phyloP scores from a whole-genome alignment of 2,329 filamentous ascomycete genomes.

The Epichloe gansuensis region DNA sequence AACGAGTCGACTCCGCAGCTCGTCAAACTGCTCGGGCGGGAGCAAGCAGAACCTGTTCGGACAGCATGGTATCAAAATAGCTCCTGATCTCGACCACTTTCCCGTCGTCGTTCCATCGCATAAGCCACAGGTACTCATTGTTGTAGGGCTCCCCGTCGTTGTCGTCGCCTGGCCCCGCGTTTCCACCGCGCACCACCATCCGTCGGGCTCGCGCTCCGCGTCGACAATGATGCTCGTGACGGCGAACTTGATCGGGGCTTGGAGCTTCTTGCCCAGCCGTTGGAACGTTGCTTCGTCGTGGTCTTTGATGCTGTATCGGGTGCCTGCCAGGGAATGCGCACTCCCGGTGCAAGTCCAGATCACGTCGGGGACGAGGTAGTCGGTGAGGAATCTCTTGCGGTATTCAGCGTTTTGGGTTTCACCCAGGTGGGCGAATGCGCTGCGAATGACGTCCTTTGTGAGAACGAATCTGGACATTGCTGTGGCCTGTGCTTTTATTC shows the following conservation, averaged over 20 bases:
- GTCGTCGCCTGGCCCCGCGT: conserved; percentile 11
- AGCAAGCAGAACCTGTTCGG: conserved; percentile 10
- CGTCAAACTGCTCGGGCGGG: background rate
- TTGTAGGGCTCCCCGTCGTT: conserved; percentile 12
- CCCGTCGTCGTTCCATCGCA: conserved; percentile 12
- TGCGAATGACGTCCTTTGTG: conserved; percentile 12
- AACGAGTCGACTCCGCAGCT: background rate
- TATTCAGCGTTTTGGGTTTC: conserved; percentile 7
- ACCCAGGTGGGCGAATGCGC: conserved; percentile 11
- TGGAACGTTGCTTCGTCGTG: conserved; percentile 12
- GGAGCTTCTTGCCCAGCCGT: conserved; percentile 10
- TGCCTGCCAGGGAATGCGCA: conserved; percentile 14
- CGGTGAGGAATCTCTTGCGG: conserved; percentile 11
- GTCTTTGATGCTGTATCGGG: conserved; percentile 8
- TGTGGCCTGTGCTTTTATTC: background rate
- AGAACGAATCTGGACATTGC: conserved; percentile 11
- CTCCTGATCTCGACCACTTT: conserved; percentile 14
- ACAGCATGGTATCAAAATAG: conserved; percentile 13
- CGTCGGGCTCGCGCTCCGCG: conserved; percentile 9
- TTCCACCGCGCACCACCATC: conserved; percentile 14
- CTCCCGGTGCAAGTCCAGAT: conserved; percentile 14
- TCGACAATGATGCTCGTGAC: conserved; percentile 13
- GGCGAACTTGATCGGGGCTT: conserved; percentile 12
- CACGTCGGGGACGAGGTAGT: conserved; percentile 10
- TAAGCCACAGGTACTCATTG: conserved; percentile 15